These are phyloP conservation scores for Triglochin maritima DNA, from an alignment of 106 monocot species.

Conservation along the genomic window DNA sequence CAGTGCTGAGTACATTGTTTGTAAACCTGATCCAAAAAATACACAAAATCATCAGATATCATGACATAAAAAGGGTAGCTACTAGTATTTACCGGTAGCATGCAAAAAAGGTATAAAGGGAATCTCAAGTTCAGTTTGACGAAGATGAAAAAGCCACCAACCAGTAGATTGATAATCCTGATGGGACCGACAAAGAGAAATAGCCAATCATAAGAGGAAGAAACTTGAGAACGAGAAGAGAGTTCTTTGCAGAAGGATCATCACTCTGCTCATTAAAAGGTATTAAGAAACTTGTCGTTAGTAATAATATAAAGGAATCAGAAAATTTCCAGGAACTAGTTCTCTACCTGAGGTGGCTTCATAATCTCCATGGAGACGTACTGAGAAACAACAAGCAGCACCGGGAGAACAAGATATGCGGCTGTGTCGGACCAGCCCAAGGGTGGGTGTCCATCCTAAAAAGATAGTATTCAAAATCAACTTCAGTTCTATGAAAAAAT, in stretches of 20 bases:
- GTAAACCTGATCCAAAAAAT: slow-evolving; percentile 54
- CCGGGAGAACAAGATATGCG: slow-evolving; percentile 84
- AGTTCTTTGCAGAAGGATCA: slow-evolving; percentile 84
- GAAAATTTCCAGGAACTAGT: not conserved
- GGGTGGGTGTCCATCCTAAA: slow-evolving; percentile 97
- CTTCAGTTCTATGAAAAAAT: not conserved
- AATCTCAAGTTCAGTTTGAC: not conserved
- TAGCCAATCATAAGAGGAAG: slow-evolving; percentile 98
- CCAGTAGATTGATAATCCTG: slow-evolving; percentile 94
- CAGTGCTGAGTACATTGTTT: slow-evolving; percentile 93
- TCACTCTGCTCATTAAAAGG: slow-evolving; percentile 46
- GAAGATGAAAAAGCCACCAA: slow-evolving; percentile 17
- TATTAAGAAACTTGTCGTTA: not conserved
- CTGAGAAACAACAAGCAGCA: slow-evolving; percentile 85
- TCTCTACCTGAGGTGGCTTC: slow-evolving; percentile 88
- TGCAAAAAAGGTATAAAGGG: not conserved
- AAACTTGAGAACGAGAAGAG: slow-evolving; percentile 78
- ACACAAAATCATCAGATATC: not conserved
- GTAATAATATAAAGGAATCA: not conserved
- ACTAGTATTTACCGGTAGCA: not conserved
- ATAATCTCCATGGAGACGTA: slow-evolving; percentile 94
- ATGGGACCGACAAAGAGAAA: slow-evolving; percentile 89
- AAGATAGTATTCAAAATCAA: not conserved
- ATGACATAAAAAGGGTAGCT: not conserved
- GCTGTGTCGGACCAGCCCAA: slow-evolving; percentile 87